Evolutionary conservation across 306 rosid species (phyloP).

Genomic region (Pyrus communis): DNA sequence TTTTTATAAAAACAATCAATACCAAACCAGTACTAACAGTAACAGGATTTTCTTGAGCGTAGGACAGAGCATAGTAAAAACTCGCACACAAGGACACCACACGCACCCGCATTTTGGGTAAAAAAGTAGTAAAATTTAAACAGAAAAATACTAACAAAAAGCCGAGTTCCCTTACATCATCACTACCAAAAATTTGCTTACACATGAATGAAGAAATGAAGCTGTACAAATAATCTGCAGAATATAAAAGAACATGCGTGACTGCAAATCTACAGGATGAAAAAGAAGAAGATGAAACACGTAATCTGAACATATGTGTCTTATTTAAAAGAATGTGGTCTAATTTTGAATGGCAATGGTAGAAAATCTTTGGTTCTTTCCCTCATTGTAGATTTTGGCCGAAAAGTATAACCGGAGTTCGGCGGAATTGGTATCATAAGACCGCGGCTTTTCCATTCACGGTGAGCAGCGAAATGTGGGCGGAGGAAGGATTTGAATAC

Average conservation of each 20-base stretch:
- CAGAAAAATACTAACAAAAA: constrained; percentile 35
- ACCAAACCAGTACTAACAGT: no score
- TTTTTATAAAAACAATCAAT: no score
- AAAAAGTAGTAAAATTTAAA: neutral
- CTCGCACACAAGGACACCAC: constrained; percentile 27
- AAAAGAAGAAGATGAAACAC: constrained; percentile 17
- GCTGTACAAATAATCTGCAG: constrained; percentile 91
- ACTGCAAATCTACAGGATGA: constrained; percentile 53
- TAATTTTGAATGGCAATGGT: constrained; percentile 32
- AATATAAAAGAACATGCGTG: constrained; percentile 46
- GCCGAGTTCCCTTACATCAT: constrained; percentile 35
- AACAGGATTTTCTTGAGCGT: no score
- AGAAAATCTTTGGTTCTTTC: constrained; percentile 18
- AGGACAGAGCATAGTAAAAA: neutral
- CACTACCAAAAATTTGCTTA: constrained; percentile 92
- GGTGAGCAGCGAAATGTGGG: constrained; percentile 42
- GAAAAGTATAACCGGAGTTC: constrained; percentile 22
- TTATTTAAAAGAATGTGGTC: constrained; percentile 74
- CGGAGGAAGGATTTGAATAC: constrained; percentile 28
- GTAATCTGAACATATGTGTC: constrained; percentile 39
- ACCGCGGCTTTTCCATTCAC: constrained; percentile 36
- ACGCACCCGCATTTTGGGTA: neutral
- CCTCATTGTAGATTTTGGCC: constrained; percentile 17
- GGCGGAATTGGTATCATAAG: constrained; percentile 39
- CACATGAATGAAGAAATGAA: constrained; percentile 92